phyloP scores from a whole-genome alignment of 768 basidiomycete species.

The Fistulinella prunicolor region DNA sequence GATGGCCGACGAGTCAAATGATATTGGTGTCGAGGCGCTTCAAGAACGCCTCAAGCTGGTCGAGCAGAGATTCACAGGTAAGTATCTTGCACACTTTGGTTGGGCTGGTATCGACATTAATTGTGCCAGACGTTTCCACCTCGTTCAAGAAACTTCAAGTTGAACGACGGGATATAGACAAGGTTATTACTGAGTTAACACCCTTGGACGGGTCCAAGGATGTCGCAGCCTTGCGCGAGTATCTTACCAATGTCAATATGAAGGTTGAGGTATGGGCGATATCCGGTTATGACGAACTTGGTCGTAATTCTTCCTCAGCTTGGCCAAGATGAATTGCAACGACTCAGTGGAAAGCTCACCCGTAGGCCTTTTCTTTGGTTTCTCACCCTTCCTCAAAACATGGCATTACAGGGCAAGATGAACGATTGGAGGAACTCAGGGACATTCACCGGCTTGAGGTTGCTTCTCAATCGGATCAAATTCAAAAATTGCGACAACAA shows the following conservation, averaged over 20 bases:
- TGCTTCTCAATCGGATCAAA: slow-evolving; percentile 71
- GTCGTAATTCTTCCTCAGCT: slow-evolving; percentile 39
- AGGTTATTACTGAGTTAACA: slow-evolving; percentile 65
- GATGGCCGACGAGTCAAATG: slow-evolving; percentile 1
- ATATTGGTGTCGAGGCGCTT: slow-evolving; percentile 50
- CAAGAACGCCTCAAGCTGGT: slow-evolving; percentile 66
- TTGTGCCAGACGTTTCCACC: slow-evolving; percentile 63
- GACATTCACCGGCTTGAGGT: slow-evolving; percentile 82
- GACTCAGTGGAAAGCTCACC: slow-evolving; percentile 67
- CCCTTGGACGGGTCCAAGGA: slow-evolving; percentile 68
- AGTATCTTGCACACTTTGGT: slow-evolving; percentile 4
- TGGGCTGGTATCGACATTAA: neutral
- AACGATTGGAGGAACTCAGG: slow-evolving; percentile 77
- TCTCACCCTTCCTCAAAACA: neutral
- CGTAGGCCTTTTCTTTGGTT: slow-evolving; percentile 45
- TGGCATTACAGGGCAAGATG: slow-evolving; percentile 66
- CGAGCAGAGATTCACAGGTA: slow-evolving; percentile 77
- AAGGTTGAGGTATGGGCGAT: slow-evolving; percentile 64
- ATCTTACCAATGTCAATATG: slow-evolving; percentile 59
- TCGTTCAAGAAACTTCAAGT: slow-evolving; percentile 76
- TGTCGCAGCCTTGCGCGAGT: slow-evolving; percentile 64
- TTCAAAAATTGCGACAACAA: slow-evolving; percentile 67
- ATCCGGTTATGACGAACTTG: neutral
- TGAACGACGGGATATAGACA: slow-evolving; percentile 67
- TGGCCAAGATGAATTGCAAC: slow-evolving; percentile 74